Evolutionary conservation across 768 basidiomycete genomes (phyloP), one percentile per base, ranked within the genome.

Genomic region (Termitomyces sp.): DNA sequence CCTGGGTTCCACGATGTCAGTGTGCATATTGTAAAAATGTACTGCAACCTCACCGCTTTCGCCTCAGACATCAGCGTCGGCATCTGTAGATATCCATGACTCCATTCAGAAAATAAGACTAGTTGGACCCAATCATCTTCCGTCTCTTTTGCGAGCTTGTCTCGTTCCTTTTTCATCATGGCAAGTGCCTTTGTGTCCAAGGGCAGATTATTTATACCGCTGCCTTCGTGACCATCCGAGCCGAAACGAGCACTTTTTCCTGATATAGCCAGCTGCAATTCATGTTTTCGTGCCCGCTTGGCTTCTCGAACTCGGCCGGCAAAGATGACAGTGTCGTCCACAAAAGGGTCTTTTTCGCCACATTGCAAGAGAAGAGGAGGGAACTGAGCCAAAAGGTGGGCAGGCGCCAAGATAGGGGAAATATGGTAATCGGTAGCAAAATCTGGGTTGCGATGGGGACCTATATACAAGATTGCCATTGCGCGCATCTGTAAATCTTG

Each of bases 1-100:
- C 89, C 63, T 76, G 59, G 16, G 27, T 50, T 30, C 27, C 12
- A 3, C n/a, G 17, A 23, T 28, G 37, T 64, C 28, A 61, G 54
- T 47, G n/a, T 49, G 17, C 14, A 39, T 0, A 11, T n/a, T 17
- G 14, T n/a, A 21, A n/a, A 23, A 32, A 39, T 17, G 16, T 50
- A 14, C n/a, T 44, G 48, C 64, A 5, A 43, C 12, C 78, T 63
- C 65, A 79, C 80, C 55, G 80, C 82, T 66, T 79, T 82, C 16
- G 90, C 92, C 64, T 95, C 94, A 41, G 72, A 75, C 84, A 99
- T 90, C 63, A 98, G 70, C 23, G 82, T 74, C 39, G 88, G 81
- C 96, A 99, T 99, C 75, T 97, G 96, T 64, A 96, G 79, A 74
- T 94, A 98, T 37, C 94, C 96, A 70, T 97, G 94, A 64, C 91